Evolutionary conservation across 2,329 filamentous ascomycete genomes (phyloP), one percentile per base, ranked within the genome.

Genomic region (Calycina marina): DNA sequence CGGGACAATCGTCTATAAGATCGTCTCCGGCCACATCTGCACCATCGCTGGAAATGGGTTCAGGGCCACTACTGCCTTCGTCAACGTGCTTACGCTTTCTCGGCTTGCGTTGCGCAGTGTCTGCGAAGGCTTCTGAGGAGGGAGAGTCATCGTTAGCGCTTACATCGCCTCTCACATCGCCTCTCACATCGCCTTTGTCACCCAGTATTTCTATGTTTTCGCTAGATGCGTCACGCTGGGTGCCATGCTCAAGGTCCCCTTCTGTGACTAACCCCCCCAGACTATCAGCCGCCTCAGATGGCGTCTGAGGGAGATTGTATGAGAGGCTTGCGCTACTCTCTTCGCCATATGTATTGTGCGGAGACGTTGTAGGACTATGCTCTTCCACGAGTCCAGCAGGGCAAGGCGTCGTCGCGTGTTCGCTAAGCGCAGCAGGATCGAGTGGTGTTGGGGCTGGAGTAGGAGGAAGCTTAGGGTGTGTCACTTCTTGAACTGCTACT

Each of bases 401-500:
- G 25, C 35, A 28, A 38, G 16, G 17, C 8, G 34, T 35, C 5
- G n/a, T 16, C 27, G 37, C 37, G 17, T 40, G 18, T 18, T 32
- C 31, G 17, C 31, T 18, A 26, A 35, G 25, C 35, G 24, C 35
- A 22, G 32, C 9, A 14, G 25, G 4, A 39, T 36, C 36, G 14
- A 9, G 37, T 33, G 24, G 27, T 30, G 30, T 37, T 13, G 18
- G 25, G 28, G 24, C 32, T 6, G 34, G 35, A 40, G 37, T 40
- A 6, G 31, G 25, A 37, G 35, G 28, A 28, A 30, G 31, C 35
- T 34, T 40, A 14, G 35, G 32, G 11, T 26, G 31, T 34, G 18
- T 37, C 18, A 37, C 35, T 37, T 37, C 35, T 33, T 32, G 31
- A 30, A 37, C 31, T 29, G 29, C 31, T 17, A 17, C 35, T 24